Evolutionary conservation across 116 monocot genomes (phyloP), one percentile per base, ranked within the genome.

Genomic region (Thalassia testudinum): DNA sequence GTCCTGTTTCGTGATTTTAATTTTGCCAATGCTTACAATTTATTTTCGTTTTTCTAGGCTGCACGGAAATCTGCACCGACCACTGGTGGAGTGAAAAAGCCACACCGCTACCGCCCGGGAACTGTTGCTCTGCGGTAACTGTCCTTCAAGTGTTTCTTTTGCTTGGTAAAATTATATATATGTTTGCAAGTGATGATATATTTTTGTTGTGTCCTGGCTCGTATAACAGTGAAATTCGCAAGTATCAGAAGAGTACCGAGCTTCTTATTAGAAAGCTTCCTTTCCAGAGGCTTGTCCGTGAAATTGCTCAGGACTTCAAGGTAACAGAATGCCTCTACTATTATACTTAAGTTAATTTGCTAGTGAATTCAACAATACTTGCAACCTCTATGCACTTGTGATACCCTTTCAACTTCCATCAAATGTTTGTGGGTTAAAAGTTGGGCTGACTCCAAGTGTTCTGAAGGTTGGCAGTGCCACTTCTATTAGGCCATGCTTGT

Each of bases 41-140:
- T 14, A 7, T 40, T 40, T 40, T 40, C 14, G 7, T 40, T 14
- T 8, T 40, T 40, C 7, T 14, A 40, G 40, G 7, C 40, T 40
- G 7, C 40, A 40, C 7, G 40, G 40, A 40, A 40, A 14, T 40
- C 40, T 7, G 40, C 11, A 40, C 40, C 40, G 11, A 40, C 11
- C 40, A 14, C 40, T 40, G 40, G 40, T 8, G 40, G 40, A 14
- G 40, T 40, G 40, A 40, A 40, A 14, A 40, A 40, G 58, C 58
- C 58, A 2, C 58, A 45, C 10, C 58, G 58, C 2, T 58, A 58
- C 17, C 58, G 58, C 21, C 58, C 58, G 24, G 58, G 58, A 58
- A 58, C 58, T 26, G 58, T 58, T 45, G 58, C 58, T 12, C 58
- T 58, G n/a, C 58, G 58, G 58, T 58, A 57, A n/a, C n/a, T n/a